Conservation (phyloP, 352 stramenopile genomes). For the Globisporangium polare region DNA sequence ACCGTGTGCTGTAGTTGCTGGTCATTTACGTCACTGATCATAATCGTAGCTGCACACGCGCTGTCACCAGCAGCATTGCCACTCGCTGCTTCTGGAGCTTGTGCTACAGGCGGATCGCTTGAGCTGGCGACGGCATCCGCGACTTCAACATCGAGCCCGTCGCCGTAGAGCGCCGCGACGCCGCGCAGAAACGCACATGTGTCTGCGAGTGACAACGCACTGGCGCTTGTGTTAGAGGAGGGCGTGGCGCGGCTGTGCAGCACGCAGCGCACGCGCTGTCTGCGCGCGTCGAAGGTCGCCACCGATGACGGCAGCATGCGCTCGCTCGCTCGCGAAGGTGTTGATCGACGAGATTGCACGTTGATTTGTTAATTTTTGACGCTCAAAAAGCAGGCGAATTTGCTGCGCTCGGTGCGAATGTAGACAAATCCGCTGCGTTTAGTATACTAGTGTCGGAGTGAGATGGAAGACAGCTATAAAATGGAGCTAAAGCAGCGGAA, state of each 20-base stretch:
- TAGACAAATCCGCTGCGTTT: no score
- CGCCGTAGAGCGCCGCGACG: conserved; percentile 51
- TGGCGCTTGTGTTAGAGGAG: background rate
- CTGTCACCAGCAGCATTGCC: background rate
- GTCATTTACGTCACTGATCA: background rate
- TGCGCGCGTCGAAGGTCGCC: background rate
- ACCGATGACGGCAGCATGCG: background rate
- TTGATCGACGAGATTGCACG: no score
- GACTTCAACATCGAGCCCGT: conserved; percentile 34
- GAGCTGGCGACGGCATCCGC: conserved; percentile 5
- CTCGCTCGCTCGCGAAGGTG: no score
- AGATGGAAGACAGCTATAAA: no score
- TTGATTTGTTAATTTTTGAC: no score
- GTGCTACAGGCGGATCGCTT: background rate
- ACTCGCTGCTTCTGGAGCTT: background rate
- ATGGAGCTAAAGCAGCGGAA: no score
- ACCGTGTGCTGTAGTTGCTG: background rate
- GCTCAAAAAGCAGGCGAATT: no score
- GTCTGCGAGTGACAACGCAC: background rate
- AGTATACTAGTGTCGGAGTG: no score
- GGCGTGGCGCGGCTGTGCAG: background rate
- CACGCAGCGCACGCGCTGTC: conserved; percentile 2
- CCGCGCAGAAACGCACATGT: conserved; percentile 37
- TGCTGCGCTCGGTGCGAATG: no score
- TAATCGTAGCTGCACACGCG: background rate